These are phyloP conservation scores for Fusarium armeniacum DNA, from an alignment of 2,329 filamentous ascomycete genomes.

Conservation along the genomic window DNA sequence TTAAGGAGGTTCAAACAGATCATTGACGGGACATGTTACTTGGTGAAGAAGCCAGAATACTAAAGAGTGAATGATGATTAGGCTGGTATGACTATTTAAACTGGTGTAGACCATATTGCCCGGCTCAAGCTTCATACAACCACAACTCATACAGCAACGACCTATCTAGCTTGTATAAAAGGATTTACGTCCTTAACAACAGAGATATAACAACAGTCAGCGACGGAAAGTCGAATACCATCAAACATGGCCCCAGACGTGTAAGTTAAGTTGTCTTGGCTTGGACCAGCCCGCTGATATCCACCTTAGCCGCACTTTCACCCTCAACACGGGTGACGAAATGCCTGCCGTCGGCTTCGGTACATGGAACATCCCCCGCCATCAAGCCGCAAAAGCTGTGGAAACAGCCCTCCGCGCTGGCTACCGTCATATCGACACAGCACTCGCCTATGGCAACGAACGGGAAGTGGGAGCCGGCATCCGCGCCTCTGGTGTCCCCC, in stretches of 20 bases:
- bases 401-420: slow-evolving; percentile 75
- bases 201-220: neutral
- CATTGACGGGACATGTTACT: no score
- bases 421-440: slow-evolving; percentile 83
- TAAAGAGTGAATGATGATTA: neutral
- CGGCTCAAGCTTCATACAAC: neutral
- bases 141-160: neutral
- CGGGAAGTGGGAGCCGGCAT: slow-evolving; percentile 76
- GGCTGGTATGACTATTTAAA: neutral
- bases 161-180: neutral
- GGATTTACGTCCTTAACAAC: neutral
- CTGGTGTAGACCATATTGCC: neutral
- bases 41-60: neutral
- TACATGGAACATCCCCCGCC: slow-evolving; percentile 81
- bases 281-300: slow-evolving; percentile 1
- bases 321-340: slow-evolving; percentile 81
- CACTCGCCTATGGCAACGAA: slow-evolving; percentile 84
- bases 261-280: neutral
- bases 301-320: slow-evolving; percentile 63
- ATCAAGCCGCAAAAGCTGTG: slow-evolving; percentile 79
- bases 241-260: slow-evolving; percentile 27
- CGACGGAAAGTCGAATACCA: neutral
- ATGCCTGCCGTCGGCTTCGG: slow-evolving; percentile 83
- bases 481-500: slow-evolving; percentile 73
- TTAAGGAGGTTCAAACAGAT: neutral